Base-by-base conservation (phyloP, 225 moss, liverwort and hornwort genomes). In the Rhytidiadelphus loreus region DNA sequence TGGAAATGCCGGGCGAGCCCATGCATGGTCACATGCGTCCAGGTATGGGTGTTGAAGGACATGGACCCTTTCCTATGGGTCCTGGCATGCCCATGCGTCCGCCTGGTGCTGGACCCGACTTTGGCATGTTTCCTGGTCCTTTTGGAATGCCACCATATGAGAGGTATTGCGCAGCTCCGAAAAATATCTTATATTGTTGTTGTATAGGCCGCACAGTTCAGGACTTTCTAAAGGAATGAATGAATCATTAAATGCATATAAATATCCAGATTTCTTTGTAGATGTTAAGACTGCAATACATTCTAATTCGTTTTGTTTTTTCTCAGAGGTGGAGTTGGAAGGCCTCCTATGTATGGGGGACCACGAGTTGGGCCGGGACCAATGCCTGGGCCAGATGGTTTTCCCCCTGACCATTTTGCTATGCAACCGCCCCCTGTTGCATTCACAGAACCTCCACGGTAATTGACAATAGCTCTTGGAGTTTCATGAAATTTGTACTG, bases 61-160 rank as follows among this genome's bases (percentile, higher is more conserved):
- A 96, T 78, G 95, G 95, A 76, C 96, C 94, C 76, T 97, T 96
- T 88, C 96, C 94, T 37, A 91, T 93, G 89, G 96, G 97, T 59
- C 95, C 95, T 87, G 98, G 94, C 74, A 96, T 97, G 93, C 92
- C 97, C 83, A 95, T 96, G 94, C 95, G 93, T 87, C 98, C 97
- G 44, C 96, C 95, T 85, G 97, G 96, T 75, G 94, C 92, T 83
- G 94, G 93, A 88, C 96, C 95, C 75, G 96, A 95, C 74, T 99
- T 96, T 80, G 94, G 95, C 93, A 96, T 99, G 96, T 97, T 96
- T 90, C 95, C 97, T 60, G 97, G 92, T 87, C 95, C 93, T 78
- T 97, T 96, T 90, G 95, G 94, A 39, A 94, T 95, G 73, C 96
- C 97, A 89, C 95, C 96, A 35, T 96, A 91, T 90, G 96, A 93